phyloP scores from a whole-genome alignment of 805 yeast genomes.

The Myxozyma sirexii region DNA sequence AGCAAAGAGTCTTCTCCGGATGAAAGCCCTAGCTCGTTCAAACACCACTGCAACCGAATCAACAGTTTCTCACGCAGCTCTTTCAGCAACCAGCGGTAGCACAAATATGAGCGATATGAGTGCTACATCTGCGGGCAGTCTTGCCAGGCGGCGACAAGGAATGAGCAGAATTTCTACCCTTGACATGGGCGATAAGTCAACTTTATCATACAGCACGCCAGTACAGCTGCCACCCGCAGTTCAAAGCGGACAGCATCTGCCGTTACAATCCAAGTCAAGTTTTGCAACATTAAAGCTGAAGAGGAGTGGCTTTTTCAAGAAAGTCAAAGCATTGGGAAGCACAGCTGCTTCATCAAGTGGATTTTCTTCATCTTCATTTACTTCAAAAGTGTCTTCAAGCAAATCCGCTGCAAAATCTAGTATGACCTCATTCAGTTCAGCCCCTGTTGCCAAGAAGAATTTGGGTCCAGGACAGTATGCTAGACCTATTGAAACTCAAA shows the following conservation, averaged over 20 bases:
- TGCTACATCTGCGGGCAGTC: constrained; percentile 89
- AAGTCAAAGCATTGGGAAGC: constrained; percentile 24
- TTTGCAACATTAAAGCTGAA: constrained; percentile 37
- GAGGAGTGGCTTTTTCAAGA: constrained; percentile 35
- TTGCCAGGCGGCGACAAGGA: constrained; percentile 64
- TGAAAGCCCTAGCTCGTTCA: constrained; percentile 18
- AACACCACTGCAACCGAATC: constrained; percentile 21
- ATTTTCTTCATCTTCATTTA: neutral
- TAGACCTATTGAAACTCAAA: constrained; percentile 13
- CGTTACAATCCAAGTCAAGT: constrained; percentile 16
- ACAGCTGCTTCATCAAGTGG: constrained; percentile 9
- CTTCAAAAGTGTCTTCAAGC: neutral
- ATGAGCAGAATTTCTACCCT: constrained; percentile 4
- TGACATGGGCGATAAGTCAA: neutral
- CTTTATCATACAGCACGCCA: neutral
- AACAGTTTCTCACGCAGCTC: constrained; percentile 25
- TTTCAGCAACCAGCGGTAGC: constrained; percentile 34
- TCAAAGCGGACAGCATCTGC: constrained; percentile 9
- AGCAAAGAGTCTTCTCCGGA: constrained; percentile 14
- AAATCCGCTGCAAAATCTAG: neutral
- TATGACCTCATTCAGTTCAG: constrained; percentile 11
- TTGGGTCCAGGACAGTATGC: constrained; percentile 4
- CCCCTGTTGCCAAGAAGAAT: neutral
- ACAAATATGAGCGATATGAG: constrained; percentile 65
- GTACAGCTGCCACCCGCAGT: constrained; percentile 15